Evolutionary conservation across 2,329 filamentous ascomycete species (phyloP).

Genomic region (Magnaporthiopsis incrustans): DNA sequence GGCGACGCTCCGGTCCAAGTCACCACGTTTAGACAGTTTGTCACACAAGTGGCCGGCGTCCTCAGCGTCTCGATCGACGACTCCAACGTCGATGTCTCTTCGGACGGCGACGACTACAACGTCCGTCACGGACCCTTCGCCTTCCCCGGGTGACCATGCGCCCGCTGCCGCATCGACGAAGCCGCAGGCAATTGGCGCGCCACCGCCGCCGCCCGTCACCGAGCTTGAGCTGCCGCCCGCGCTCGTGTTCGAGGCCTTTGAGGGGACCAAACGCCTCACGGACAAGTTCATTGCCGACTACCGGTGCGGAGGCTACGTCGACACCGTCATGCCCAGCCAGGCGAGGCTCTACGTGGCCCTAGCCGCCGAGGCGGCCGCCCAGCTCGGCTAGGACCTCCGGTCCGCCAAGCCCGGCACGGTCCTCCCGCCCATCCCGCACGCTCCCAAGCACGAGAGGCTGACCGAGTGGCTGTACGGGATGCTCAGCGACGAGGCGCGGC

Average conservation of each 20-base stretch:
- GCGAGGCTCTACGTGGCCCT: slow-evolving; percentile 20
- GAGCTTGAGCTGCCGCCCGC: too few relatives aligned
- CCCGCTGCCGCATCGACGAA: too few relatives aligned
- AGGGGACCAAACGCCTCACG: slow-evolving; percentile 18
- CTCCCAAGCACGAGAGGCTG: slow-evolving; percentile 21
- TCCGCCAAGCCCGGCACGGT: slow-evolving; percentile 17
- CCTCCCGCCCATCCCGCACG: slow-evolving; percentile 18
- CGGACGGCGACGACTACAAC: too few relatives aligned
- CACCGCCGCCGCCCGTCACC: too few relatives aligned
- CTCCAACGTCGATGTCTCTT: too few relatives aligned
- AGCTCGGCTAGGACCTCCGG: slow-evolving; percentile 21
- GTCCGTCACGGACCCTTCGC: too few relatives aligned
- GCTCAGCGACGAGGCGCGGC: slow-evolving; percentile 21
- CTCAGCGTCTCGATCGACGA: too few relatives aligned
- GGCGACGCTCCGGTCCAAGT: too few relatives aligned
- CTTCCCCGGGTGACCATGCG: too few relatives aligned
- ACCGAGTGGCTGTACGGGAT: slow-evolving; percentile 25
- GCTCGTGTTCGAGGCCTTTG: slow-evolving; percentile 17
- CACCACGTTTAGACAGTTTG: too few relatives aligned
- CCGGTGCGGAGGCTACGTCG: slow-evolving; percentile 17
- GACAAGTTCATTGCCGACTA: slow-evolving; percentile 21
- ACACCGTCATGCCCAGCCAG: slow-evolving; percentile 18
- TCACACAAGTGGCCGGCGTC: too few relatives aligned
- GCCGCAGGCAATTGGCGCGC: too few relatives aligned
- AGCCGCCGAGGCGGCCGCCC: slow-evolving; percentile 26